Evolutionary conservation across 139 green algal genomes (phyloP), one percentile per base, ranked within the genome.

Genomic region (Volvox africanus): DNA sequence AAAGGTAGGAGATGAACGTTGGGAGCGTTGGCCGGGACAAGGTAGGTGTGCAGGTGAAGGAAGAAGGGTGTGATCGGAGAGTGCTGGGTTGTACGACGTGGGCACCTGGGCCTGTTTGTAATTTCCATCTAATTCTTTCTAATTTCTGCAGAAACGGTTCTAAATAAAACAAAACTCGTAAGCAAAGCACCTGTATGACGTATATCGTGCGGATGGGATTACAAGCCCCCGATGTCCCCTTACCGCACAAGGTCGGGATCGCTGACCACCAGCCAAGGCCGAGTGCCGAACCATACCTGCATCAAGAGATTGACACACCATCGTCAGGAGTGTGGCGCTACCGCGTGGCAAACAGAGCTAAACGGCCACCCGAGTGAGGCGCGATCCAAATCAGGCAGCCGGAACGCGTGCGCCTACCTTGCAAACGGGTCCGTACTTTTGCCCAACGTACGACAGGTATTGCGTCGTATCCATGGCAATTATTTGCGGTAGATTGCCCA

Each of bases 241-340:
- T 69, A 89, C 84, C 84, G 68, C 0, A 89, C 67, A 2, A 89
- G 68, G 19, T 89, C 84, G 24, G 68, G 36, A 36, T 89, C 84
- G 33, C 33, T 50, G 30, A 89, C 28, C 22, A 80, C 16, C 36
- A 89, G 32, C 84, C 84, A 89, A 0, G 84, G 84, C 36, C 67
- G 84, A 24, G 26, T 81, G 36, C 84, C 84, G 35, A 89, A 89
- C 68, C 67, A 89, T 2, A 89, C 13, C 84, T 89, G 84, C 1
- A 33, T 24, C 36, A 13, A 2, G 32, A 35, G 75, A 20, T 5
- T n/a, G 32, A 81, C 12, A 19, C 13, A 30, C 32, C 75, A 55
- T 17, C 32, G 30, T 55, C 22, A 30, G 11, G 75, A 9, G 32
- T 61, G 32, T 26, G 19, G 75, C 2, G 71, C 14, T 36, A 30